Base-by-base conservation (phyloP, 164 flowering plant species). In the Magnolia changhungtana region DNA sequence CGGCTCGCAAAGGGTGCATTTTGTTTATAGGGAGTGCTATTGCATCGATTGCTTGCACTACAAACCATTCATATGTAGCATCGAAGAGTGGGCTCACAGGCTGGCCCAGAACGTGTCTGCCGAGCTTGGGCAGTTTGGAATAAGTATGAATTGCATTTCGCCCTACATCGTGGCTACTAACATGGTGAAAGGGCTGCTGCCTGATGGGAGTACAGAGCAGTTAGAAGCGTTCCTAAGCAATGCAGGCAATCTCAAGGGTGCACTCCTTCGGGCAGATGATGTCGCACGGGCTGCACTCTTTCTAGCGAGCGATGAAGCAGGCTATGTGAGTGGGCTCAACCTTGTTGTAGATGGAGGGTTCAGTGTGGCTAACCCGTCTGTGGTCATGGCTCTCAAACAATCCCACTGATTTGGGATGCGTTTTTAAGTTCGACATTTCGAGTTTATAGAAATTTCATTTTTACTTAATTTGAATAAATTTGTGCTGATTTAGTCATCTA, bases 81-180 rank as follows among this genome's bases (percentile, higher is more conserved):
- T 82, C 88, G 1, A 87, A 87, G 74, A 74, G 79, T 16, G 89
- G 80, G 0, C 67, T 85, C 4, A 71, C 80, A 1, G 89, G 7
- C 73, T 89, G 21, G 76, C 74, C 16, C 82, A 75, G 78, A 87
- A 77, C 64, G 11, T 82, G 67, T 71, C 82, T 0, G 87, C 79
- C 18, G 92, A 88, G 69, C 67, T 88, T 7, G 89, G 90, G 45
- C 78, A 77, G 66, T 68, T 74, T 67, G 90, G 90, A 10, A 83
- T 89, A 4, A 74, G 90, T 13, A 90, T 86, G 23, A 89, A 89
- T 58, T 84, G 83, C 67, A 69, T 88, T 0, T 85, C 90, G 2
- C 90, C 88, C 1, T 85, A 67, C 52, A 84, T 73, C 0, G 76
- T 88, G 0, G 75, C 82, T 2, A 76, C 79, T 52, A 7, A 74